Conservation (phyloP, 2,329 filamentous ascomycete species). For the Cladosporium sphaerospermum region DNA sequence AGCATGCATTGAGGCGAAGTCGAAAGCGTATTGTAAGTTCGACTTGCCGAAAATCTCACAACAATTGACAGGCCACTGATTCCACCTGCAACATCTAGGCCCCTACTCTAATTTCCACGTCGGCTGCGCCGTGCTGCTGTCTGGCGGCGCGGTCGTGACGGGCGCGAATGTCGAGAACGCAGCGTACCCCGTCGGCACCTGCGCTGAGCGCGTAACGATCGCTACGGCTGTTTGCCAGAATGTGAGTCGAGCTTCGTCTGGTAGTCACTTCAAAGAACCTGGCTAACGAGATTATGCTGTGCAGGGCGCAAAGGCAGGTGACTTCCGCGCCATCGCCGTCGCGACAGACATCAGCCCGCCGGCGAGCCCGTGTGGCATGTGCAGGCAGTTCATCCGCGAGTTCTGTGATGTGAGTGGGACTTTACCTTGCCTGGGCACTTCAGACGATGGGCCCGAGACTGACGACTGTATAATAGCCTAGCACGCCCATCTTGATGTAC, state of each 20-base stretch:
- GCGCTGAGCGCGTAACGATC: slow-evolving; percentile 87
- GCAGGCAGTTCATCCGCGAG: slow-evolving; percentile 66
- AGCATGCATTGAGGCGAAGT: slow-evolving; percentile 65
- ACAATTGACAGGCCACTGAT: not conserved
- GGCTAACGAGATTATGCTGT: not conserved
- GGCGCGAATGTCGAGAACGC: slow-evolving; percentile 95
- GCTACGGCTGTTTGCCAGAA: slow-evolving; percentile 62
- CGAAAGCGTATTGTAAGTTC: slow-evolving; percentile 67
- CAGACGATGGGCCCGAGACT: not conserved
- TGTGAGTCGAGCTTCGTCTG: not conserved
- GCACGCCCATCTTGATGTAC: slow-evolving; percentile 84
- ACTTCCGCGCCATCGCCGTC: slow-evolving; percentile 76
- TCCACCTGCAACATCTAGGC: slow-evolving; percentile 38
- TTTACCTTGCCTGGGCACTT: not conserved
- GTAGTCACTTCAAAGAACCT: no score
- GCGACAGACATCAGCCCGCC: slow-evolving; percentile 60
- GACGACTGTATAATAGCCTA: slow-evolving; percentile 17
- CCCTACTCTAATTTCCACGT: slow-evolving; percentile 91
- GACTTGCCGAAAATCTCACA: not conserved
- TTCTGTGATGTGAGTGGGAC: slow-evolving; percentile 36
- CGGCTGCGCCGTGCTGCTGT: slow-evolving; percentile 68
- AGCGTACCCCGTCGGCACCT: slow-evolving; percentile 87
- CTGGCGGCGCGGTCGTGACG: slow-evolving; percentile 42
- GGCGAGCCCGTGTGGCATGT: slow-evolving; percentile 80
- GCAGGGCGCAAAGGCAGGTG: slow-evolving; percentile 34